A percentile compares a stretch with the other conserved stretches of the same genome.
Evolutionary conservation across 106 monocot genomes (phyloP).

Genomic region (Ottelia alismoides): DNA sequence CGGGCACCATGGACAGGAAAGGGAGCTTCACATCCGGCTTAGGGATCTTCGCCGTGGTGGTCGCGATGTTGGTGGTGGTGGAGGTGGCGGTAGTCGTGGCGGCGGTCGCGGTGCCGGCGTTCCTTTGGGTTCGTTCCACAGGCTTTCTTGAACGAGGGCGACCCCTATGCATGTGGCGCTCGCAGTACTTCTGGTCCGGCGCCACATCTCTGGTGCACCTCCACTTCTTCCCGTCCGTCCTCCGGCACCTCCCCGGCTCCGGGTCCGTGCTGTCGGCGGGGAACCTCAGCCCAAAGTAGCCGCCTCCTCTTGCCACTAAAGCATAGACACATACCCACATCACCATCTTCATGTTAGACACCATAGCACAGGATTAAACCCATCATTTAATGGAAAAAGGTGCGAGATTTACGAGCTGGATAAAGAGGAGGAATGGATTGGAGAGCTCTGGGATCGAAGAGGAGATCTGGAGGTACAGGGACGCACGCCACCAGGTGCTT

Average conservation of each 20-base stretch:
- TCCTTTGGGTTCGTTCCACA: slow-evolving; percentile 36
- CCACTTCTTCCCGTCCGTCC: slow-evolving; percentile 79
- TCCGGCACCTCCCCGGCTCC: slow-evolving; percentile 58
- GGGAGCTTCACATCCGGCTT: slow-evolving; percentile 7
- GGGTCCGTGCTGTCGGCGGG: slow-evolving; percentile 11
- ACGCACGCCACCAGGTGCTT: slow-evolving; percentile 20
- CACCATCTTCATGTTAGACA: too few relatives aligned
- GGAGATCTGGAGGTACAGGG: slow-evolving; percentile 23
- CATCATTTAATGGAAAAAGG: too few relatives aligned
- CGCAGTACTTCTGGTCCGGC: slow-evolving; percentile 60
- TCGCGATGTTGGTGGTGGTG: background rate
- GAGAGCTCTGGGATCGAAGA: slow-evolving; percentile 12
- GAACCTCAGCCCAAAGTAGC: slow-evolving; percentile 7
- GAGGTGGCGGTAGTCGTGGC: background rate
- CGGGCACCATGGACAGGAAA: slow-evolving; percentile 8
- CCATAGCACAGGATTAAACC: too few relatives aligned
- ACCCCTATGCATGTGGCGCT: slow-evolving; percentile 47
- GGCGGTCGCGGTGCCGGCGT: background rate
- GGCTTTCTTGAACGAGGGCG: slow-evolving; percentile 85
- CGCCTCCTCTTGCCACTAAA: background rate
- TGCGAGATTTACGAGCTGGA: background rate
- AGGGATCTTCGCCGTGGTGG: background rate
- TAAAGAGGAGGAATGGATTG: background rate
- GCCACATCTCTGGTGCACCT: slow-evolving; percentile 52
- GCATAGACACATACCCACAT: too few relatives aligned